Evolutionary conservation across 768 basidiomycete genomes (phyloP), one percentile per base, ranked within the genome.

Genomic region (Tulasnella sp.): DNA sequence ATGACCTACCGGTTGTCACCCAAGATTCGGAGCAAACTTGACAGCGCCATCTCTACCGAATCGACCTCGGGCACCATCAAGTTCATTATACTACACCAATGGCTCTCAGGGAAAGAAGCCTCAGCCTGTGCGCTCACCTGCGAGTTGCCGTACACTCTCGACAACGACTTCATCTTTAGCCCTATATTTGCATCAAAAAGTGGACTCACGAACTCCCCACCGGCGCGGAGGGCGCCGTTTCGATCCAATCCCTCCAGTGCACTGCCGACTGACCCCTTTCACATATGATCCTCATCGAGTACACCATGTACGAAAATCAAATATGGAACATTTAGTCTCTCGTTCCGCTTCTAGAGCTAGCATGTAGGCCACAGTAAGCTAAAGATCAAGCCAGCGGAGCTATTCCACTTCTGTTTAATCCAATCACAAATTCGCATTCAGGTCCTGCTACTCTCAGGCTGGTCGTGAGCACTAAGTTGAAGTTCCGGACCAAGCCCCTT

Each of bases 101-200:
- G 43, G 7, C 5, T 38, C 34, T 19, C 49, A 53, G n/a, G 56
- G 63, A 60, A 83, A 78, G 68, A 77, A 78, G 62, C 73, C 74
- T 0, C 80, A 83, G 0, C 84, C 84, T 0, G 82, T 81, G 0
- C 85, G 84, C 0, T 84, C 84, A 0, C 83, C 82, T 15, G 75
- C 82, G 8, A 76, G 80, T 17, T 65, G 72, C 70, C 70, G 7
- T 68, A 67, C 31, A 67, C 61, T 21, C 58, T 68, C 4, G 59
- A 62, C 67, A 0, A 62, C 70, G n/a, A 75, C 73, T 27, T 77
- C 79, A 19, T 73, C 74, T 1, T 70, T 81, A 54, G 80, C 83
- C 4, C 74, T 76, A 45, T 72, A 78, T 21, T 68, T 67, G 24
- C 68, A 70, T 31, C 42, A 60, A 10, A 60, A 2, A 49, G 50